Evolutionary conservation across 257 asterid species (phyloP).

Genomic region (Coffea canephora): DNA sequence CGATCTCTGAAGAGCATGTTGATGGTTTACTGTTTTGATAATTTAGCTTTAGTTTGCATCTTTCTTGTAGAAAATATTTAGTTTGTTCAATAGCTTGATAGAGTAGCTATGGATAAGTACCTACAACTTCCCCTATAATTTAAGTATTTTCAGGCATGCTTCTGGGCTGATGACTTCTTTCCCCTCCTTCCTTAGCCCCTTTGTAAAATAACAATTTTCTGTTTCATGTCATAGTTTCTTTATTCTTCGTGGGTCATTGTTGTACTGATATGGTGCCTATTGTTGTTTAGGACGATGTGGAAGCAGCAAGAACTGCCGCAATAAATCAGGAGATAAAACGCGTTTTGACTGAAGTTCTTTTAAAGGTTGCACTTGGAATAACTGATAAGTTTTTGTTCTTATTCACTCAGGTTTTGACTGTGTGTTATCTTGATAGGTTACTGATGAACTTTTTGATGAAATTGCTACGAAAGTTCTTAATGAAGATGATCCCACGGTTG

Average conservation of each 20-base stretch:
- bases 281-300: constrained; percentile 76
- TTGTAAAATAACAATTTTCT: not conserved
- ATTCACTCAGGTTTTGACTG: constrained; percentile 24
- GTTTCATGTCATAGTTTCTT: not conserved
- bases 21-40: not conserved
- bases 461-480: constrained; percentile 88
- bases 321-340: constrained; percentile 94
- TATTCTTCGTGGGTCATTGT: not conserved
- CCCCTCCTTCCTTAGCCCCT: not conserved
- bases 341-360: constrained; percentile 87
- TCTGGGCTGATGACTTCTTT: not conserved
- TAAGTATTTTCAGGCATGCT: not conserved
- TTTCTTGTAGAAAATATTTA: not conserved
- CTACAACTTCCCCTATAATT: not conserved
- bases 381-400: constrained; percentile 14
- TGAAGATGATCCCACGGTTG: constrained; percentile 66
- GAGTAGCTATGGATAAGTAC: not conserved
- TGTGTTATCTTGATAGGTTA: constrained; percentile 66
- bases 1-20: not conserved
- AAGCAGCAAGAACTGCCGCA: constrained; percentile 84
- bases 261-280: constrained; percentile 11
- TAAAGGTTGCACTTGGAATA: constrained; percentile 65
- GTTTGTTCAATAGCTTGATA: not conserved
- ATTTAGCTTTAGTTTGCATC: not conserved
- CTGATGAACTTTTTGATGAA: constrained; percentile 96